These are phyloP conservation scores for Pseudozyma thailandica DNA, from an alignment of 1,284 basidiomycete species.

Conservation along the genomic window DNA sequence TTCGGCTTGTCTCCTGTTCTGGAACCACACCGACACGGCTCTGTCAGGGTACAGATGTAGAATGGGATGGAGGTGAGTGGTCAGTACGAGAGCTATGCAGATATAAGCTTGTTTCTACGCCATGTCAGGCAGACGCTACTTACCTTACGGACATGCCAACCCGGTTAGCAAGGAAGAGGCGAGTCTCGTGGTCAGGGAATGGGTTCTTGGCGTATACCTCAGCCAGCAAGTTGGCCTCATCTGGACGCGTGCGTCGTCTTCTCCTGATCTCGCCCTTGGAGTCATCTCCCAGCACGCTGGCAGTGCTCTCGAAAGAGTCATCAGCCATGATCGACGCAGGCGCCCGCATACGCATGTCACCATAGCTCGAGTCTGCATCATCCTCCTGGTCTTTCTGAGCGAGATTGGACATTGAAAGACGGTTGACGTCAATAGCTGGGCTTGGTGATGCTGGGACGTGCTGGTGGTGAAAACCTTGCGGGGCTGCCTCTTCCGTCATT, in stretches of 20 bases:
- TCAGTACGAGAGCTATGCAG: constrained; percentile 4
- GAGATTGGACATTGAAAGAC: constrained; percentile 35
- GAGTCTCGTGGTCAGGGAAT: constrained; percentile 61
- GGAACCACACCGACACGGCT: constrained; percentile 65
- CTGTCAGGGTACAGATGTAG: constrained; percentile 7
- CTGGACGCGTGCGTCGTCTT: constrained; percentile 57
- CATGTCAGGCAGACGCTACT: constrained; percentile 10
- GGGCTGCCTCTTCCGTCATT: constrained; percentile 1
- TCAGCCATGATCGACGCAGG: constrained; percentile 32
- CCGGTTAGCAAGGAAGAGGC: constrained; percentile 52
- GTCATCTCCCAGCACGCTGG: constrained; percentile 34
- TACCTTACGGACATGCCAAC: constrained; percentile 62
- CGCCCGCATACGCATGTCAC: constrained; percentile 6
- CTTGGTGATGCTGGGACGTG: constrained; percentile 20
- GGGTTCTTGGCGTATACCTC: constrained; percentile 58
- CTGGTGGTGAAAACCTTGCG: background rate
- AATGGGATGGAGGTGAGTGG: background rate
- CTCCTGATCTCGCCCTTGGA: constrained; percentile 45
- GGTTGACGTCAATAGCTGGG: constrained; percentile 37
- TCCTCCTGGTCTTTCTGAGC: constrained; percentile 37
- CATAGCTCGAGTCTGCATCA: constrained; percentile 11
- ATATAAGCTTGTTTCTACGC: background rate
- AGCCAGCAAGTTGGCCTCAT: constrained; percentile 59
- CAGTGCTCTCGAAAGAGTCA: constrained; percentile 42
- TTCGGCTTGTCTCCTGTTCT: constrained; percentile 65